These are phyloP conservation scores for Colletotrichum agaves DNA, from an alignment of 2,329 filamentous ascomycete genomes.

Conservation along the genomic window DNA sequence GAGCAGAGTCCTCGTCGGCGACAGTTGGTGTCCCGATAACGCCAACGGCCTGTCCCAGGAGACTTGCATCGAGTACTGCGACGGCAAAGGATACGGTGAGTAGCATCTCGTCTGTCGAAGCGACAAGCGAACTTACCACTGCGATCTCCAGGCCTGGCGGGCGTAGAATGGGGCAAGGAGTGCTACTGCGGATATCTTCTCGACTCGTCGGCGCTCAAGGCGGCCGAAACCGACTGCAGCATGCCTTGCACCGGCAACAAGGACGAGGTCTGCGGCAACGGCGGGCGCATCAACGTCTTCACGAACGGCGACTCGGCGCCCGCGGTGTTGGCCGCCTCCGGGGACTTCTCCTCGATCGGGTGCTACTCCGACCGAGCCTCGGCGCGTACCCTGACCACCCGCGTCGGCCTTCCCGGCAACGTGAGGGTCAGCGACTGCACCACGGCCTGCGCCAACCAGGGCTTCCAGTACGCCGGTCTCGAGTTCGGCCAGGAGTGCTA, in stretches of 20 bases:
- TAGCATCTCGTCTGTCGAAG: too few relatives aligned
- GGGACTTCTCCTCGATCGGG: slow-evolving; percentile 67
- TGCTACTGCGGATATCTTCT: slow-evolving; percentile 65
- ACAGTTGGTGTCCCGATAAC: neutral
- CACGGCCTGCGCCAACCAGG: slow-evolving; percentile 52
- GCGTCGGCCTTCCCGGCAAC: slow-evolving; percentile 49
- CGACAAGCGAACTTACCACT: neutral
- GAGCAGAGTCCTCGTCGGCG: neutral
- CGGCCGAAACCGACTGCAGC: slow-evolving; percentile 62
- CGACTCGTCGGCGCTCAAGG: slow-evolving; percentile 59
- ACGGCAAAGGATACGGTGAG: slow-evolving; percentile 47
- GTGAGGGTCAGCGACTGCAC: slow-evolving; percentile 58
- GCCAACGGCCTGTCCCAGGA: slow-evolving; percentile 41
- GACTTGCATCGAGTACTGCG: slow-evolving; percentile 59
- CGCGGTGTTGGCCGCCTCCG: slow-evolving; percentile 55
- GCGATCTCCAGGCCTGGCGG: slow-evolving; percentile 44
- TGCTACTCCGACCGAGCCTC: slow-evolving; percentile 64
- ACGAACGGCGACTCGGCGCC: slow-evolving; percentile 59
- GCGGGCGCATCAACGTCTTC: slow-evolving; percentile 58
- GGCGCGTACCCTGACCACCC: slow-evolving; percentile 57
- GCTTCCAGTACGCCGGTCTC: slow-evolving; percentile 59
- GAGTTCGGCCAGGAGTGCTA: slow-evolving; percentile 54
- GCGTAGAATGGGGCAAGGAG: slow-evolving; percentile 61
- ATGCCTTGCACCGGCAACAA: slow-evolving; percentile 63
- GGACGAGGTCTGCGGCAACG: slow-evolving; percentile 57